These are phyloP conservation scores for Exophiala sp. DNA, from an alignment of 2,329 filamentous ascomycete genomes.

Conservation along the genomic window DNA sequence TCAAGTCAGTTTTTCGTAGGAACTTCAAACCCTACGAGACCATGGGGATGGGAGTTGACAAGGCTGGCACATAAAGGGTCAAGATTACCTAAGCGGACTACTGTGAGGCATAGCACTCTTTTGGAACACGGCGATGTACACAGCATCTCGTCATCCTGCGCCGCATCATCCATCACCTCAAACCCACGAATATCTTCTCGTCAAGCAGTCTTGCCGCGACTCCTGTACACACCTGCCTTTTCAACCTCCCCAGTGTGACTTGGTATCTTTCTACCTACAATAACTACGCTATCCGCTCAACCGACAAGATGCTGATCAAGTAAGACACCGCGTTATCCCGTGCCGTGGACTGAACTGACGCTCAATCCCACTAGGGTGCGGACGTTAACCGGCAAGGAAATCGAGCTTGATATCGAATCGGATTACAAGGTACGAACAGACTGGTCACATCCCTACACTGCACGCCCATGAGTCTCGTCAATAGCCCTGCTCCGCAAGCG, in stretches of 20 bases:
- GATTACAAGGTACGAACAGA: conserved; percentile 71
- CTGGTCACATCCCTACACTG: background rate
- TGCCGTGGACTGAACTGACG: conserved; percentile 2
- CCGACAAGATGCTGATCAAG: conserved; percentile 17
- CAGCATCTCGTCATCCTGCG: background rate
- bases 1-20: too few relatives aligned
- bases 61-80: background rate
- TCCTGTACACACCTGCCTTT: background rate
- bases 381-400: conserved; percentile 96
- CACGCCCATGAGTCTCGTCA: conserved; percentile 1
- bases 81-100: background rate
- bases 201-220: too few relatives aligned
- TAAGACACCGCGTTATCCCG: conserved; percentile 7
- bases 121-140: too few relatives aligned
- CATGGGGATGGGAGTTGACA: too few relatives aligned
- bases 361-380: conserved; percentile 62
- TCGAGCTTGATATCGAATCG: conserved; percentile 93
- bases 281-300: background rate
- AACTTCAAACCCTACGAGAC: background rate
- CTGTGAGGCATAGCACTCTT: background rate
- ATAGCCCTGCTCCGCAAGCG: background rate
- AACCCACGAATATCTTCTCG: background rate
- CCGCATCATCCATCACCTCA: background rate
- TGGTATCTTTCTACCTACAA: too few relatives aligned
- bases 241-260: too few relatives aligned